A percentile compares a stretch with the other conserved stretches of the same genome.
Conservation (phyloP, 768 basidiomycete genomes). For the Tricholoma matsutake region DNA sequence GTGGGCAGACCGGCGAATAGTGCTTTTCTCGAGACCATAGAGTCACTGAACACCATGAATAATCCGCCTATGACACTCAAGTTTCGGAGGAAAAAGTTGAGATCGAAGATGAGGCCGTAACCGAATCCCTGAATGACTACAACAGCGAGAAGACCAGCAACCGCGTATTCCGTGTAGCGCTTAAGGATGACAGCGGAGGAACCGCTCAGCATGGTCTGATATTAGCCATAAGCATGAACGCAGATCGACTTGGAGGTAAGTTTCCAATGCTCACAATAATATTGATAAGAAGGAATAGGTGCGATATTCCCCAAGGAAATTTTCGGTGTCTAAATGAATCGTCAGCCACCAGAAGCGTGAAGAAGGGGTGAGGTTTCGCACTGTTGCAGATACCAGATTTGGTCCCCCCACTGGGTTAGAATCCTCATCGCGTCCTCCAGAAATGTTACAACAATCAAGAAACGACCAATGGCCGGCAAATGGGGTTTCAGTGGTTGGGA, state of each 20-base stretch:
- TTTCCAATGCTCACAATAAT: constrained; percentile 65
- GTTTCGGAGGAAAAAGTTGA: constrained; percentile 99
- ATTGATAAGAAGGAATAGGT: constrained; percentile 88
- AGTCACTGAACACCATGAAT: constrained; percentile 98
- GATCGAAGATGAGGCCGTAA: constrained; percentile 98
- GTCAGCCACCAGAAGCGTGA: constrained; percentile 7
- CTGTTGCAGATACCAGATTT: constrained; percentile 98
- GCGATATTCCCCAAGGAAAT: constrained; percentile 95
- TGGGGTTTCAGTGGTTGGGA: constrained; percentile 92
- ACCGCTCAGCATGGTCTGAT: constrained; percentile 82
- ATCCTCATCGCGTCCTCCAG: constrained; percentile 95
- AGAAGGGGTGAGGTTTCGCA: constrained; percentile 38
- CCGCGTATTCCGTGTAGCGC: constrained; percentile 83
- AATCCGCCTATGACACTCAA: constrained; percentile 96
- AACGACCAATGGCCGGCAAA: constrained; percentile 91
- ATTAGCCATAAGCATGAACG: background rate
- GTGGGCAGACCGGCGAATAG: constrained; percentile 88
- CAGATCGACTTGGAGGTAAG: background rate
- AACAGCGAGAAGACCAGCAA: constrained; percentile 85
- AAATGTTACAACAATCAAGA: constrained; percentile 97
- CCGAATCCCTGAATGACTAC: constrained; percentile 96
- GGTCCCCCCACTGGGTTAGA: constrained; percentile 92
- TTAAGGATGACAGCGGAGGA: constrained; percentile 87
- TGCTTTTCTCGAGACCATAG: constrained; percentile 83
- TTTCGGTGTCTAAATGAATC: constrained; percentile 70